A percentile compares a stretch with the other conserved stretches of the same genome.
phyloP scores from a whole-genome alignment of 1,284 basidiomycete genomes.

The Trichosporon sp. region DNA sequence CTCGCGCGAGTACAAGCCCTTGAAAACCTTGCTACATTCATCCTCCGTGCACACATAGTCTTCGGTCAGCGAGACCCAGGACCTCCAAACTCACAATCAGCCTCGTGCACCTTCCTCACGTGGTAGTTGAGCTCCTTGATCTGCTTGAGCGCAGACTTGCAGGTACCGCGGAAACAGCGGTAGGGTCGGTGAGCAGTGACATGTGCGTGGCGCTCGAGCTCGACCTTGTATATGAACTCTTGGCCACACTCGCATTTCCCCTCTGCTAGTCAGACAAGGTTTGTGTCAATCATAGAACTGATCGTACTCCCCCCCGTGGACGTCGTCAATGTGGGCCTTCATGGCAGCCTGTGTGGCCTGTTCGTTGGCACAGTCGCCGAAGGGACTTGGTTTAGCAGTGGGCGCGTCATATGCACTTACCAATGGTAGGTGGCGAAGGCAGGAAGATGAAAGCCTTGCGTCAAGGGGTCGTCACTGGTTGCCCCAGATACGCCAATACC shows the following conservation, averaged over 20 bases:
- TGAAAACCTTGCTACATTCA: too few relatives aligned
- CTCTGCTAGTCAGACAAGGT: neutral
- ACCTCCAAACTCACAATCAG: too few relatives aligned
- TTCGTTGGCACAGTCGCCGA: neutral
- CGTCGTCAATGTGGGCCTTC: neutral
- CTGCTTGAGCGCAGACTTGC: neutral
- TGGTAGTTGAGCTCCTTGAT: neutral
- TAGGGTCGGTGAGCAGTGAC: neutral
- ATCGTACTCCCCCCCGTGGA: neutral
- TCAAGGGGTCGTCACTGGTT: neutral
- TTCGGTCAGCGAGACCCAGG: too few relatives aligned
- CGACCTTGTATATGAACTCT: neutral
- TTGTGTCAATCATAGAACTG: neutral
- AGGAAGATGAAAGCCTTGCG: neutral
- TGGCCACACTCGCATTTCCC: neutral
- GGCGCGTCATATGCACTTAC: neutral
- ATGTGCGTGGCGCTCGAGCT: neutral
- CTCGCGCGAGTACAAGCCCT: too few relatives aligned
- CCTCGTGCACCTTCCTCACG: too few relatives aligned
- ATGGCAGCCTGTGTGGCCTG: neutral
- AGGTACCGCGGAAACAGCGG: neutral
- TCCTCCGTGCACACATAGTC: too few relatives aligned
- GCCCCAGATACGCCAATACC: neutral
- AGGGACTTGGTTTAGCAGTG: neutral
- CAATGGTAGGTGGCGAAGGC: neutral